Base-by-base conservation (phyloP, 1,284 basidiomycete species). In the Phellopilus nigrolimitatus region DNA sequence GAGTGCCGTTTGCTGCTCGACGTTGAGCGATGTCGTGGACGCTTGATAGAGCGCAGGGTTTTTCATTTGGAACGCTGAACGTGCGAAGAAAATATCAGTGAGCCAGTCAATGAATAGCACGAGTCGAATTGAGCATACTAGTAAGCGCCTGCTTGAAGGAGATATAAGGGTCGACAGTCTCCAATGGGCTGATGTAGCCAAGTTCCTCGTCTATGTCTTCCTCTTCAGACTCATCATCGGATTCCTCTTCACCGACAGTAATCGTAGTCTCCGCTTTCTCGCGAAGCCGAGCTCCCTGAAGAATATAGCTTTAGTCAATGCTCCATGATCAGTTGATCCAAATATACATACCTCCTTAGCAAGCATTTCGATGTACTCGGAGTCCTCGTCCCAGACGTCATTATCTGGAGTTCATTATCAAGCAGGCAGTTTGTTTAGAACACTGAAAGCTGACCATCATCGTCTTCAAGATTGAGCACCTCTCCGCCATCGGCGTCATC, bases 311-410 rank as follows among this genome's bases (percentile, higher is more conserved):
- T 15, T 53, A 47, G 19, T 49, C 28, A 40, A 38, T 43, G 28
- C 40, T 33, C 42, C 51, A 47, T 24, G 24, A 51, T 41, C 17
- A 13, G 28, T 9, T 28, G 38, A n/a, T n/a, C 8, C 8, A 25
- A 52, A 22, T 47, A 31, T 31, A 61, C 71, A 49, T 57, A 85
- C 87, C 78, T 91, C 88, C 60, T 80, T 80, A 7, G 88, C 88
- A 36, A 91, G 74, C 75, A 88, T 73, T 65, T 91, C 88, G 44
- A 90, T 72, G 62, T 90, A 90, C 2, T 82, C 84, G 2, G 87
- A 88, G 59, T 91, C 88, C 54, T 88, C 84, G 60, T 91, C 88
- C 83, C 85, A 90, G 13, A 91, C 86, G 62, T 60, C 56, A 36
- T 57, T 55, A 36, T 54, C 56, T 54, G 25, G n/a, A n/a, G n/a